Percentiles rank a stretch among this genome's conserved stretches.
phyloP scores from a whole-genome alignment of 176 grass and related monocot genomes.

The Oryza rufipogon region DNA sequence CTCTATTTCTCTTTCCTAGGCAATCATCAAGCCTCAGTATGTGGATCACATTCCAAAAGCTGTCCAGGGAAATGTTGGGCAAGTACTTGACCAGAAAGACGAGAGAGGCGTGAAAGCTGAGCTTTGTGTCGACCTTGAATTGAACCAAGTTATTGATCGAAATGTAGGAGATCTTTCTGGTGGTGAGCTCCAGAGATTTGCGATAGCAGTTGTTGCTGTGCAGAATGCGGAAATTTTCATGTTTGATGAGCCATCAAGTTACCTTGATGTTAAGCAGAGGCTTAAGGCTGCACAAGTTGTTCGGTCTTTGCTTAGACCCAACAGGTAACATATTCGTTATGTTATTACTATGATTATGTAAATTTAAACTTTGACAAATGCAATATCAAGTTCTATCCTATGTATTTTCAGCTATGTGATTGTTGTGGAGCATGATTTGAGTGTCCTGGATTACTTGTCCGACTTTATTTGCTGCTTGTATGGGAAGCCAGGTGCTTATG shows the following conservation, averaged over 20 bases:
- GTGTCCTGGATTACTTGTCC: slow-evolving; percentile 89
- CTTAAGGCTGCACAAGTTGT: slow-evolving; percentile 90
- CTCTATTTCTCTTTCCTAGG: slow-evolving; percentile 47
- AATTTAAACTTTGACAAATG: not conserved
- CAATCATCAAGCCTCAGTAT: slow-evolving; percentile 95
- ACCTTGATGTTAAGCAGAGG: slow-evolving; percentile 92
- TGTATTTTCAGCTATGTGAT: slow-evolving; percentile 76
- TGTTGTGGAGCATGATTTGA: slow-evolving; percentile 86
- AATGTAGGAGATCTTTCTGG: slow-evolving; percentile 86
- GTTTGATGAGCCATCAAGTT: slow-evolving; percentile 92
- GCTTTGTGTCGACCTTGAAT: slow-evolving; percentile 75
- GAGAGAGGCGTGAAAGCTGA: slow-evolving; percentile 79
- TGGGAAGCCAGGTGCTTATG: slow-evolving; percentile 88
- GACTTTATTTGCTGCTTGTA: slow-evolving; percentile 97
- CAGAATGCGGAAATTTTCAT: slow-evolving; percentile 88
- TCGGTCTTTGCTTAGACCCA: slow-evolving; percentile 70
- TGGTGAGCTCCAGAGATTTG: slow-evolving; percentile 92
- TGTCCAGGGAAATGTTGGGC: slow-evolving; percentile 80
- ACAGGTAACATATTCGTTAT: slow-evolving; percentile 52
- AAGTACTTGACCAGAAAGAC: slow-evolving; percentile 77
- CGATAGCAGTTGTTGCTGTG: slow-evolving; percentile 82
- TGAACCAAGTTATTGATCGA: slow-evolving; percentile 88
- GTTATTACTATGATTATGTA: slow-evolving; percentile 15
- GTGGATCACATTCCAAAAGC: slow-evolving; percentile 92
- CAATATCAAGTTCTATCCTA: not conserved